Base-by-base conservation (phyloP, 1,139 yeast species). In the Taphrina confusa region DNA sequence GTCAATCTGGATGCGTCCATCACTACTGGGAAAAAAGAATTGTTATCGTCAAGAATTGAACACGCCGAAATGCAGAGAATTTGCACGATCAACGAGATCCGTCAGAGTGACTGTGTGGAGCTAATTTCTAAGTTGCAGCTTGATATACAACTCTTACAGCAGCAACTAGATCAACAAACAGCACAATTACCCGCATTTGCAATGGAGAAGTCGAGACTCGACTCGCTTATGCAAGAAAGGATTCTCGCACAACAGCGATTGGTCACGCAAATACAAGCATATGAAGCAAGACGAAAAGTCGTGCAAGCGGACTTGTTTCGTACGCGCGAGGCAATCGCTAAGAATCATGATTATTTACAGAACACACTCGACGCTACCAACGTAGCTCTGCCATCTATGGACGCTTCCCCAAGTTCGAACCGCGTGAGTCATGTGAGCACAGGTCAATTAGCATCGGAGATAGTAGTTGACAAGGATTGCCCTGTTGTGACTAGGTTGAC, bases 101-200 rank as follows among this genome's bases (percentile, higher is more conserved):
- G 40, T 8, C 27, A 33, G 6, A 18, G 22, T 16, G 42, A 33
- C 12, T 47, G 31, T 34, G 28, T 11, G 23, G 42, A 47, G 2
- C 6, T 14, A 16, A 23, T 34, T 18, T 16, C 23, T 20, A 23
- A 16, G 16, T 12, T 36, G 18, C 44, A 46, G 27, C n/a, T 22
- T 12, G 60, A 20, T 27, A 47, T 56, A 16, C n/a, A 9, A 16
- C 45, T 45, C 27, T 27, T 39, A 16, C 46, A 46, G 39, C 39
- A 28, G 20, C 44, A 54, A 28, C 40, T 28, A 30, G 22, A n/a
- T n/a, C 30, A 54, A 25, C 33, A 14, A 23, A 42, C 4, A 50
- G 30, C 30, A 16, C 27, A n/a, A 28, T 39, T 54, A 11, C 14
- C 12, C 5, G 42, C 12, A 12, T 9, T 14, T 14, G 33, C 16